These are phyloP conservation scores for Pseudomicrostroma phylloplanum DNA, from an alignment of 1,284 basidiomycete genomes.

Conservation along the genomic window DNA sequence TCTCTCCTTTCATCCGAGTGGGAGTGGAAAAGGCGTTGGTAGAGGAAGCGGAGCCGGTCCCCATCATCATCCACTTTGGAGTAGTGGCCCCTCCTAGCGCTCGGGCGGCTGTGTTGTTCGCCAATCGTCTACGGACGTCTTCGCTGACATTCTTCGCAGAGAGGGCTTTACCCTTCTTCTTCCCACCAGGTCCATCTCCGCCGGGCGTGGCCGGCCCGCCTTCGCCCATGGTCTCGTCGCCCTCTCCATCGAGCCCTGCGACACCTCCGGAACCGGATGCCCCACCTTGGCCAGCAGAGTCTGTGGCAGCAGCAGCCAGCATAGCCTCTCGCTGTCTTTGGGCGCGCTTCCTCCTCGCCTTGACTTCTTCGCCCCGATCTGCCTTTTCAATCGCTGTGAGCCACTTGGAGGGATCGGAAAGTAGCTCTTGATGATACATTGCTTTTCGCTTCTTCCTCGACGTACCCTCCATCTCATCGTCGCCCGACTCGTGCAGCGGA, in stretches of 20 bases:
- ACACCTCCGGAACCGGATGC: background rate
- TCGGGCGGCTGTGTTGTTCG: constrained; percentile 48
- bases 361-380: constrained; percentile 37
- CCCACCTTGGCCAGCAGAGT: background rate
- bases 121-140: constrained; percentile 43
- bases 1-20: constrained; percentile 5
- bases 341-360: constrained; percentile 6
- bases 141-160: constrained; percentile 45
- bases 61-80: constrained; percentile 18
- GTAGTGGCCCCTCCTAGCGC: constrained; percentile 22
- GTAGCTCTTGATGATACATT: constrained; percentile 41
- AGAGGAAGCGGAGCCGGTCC: background rate
- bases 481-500: constrained; percentile 19
- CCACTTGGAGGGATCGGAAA: constrained; percentile 39
- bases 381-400: constrained; percentile 46
- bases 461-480: constrained; percentile 17
- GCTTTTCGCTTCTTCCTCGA: constrained; percentile 9
- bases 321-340: background rate
- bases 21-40: background rate
- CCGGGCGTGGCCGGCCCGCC: constrained; percentile 13
- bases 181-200: constrained; percentile 14
- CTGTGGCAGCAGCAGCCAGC: background rate
- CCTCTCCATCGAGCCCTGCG: background rate
- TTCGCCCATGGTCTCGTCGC: background rate
- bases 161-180: constrained; percentile 31